Evolutionary conservation across 148 eudicot species (phyloP), one percentile per base, ranked within the genome.

Genomic region (Amaranthus palmeri): DNA sequence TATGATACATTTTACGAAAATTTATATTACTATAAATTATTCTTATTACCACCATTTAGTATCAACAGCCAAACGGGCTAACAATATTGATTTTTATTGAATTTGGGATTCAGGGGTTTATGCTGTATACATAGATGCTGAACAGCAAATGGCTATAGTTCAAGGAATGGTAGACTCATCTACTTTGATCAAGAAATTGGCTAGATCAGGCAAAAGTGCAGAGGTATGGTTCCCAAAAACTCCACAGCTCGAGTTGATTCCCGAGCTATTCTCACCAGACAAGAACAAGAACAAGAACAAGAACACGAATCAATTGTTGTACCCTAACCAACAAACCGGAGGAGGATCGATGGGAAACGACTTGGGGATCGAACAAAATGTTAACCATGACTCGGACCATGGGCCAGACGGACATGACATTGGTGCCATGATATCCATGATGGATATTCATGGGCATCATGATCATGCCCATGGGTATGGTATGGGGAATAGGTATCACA

Each of bases 161-260:
- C 77, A 78, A 68, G 92, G 90, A 53, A 58, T 15, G 10, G 85
- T 81, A 11, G 85, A 86, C 51, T 64, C 85, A 36, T 74, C 78
- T 61, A 72, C 76, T 70, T 43, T 89, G 69, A 87, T 89, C 78
- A 89, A 82, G 80, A 89, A 87, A 72, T 63, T 89, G 73, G 69
- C 18, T 1, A 87, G 72, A 74, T 84, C 83, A 51, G 85, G 89
- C 1, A 89, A 87, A 79, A 81, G 83, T 77, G 88, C 90, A 59
- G 88, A 88, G 70, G 54, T 86, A 45, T 84, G 79, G 82, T 63
- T 82, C 46, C 65, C 77, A 46, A 81, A 61, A 47, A 50, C 74
- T 70, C 45, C 79, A 49, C 71, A 68, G 44, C 56, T 70, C 55
- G 72, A 70, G 68, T 75, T 49, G 46, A 72, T 65, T 17, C 86